A percentile compares a stretch with the other conserved stretches of the same genome.
Conservation (phyloP, 2,329 filamentous ascomycete genomes). For the Eutypella sp. region DNA sequence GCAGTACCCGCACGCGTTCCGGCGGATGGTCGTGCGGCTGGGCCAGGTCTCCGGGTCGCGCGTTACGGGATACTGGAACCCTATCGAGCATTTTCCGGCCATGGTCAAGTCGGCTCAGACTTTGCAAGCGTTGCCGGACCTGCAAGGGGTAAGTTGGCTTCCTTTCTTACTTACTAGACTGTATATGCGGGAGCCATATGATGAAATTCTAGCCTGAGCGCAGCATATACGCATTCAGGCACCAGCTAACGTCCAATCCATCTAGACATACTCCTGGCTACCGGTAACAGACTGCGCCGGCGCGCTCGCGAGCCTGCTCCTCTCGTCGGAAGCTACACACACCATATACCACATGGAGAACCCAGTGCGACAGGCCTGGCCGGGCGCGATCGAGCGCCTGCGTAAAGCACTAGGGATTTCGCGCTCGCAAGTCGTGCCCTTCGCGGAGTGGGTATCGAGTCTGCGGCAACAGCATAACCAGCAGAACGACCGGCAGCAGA, state of each 20-base stretch:
- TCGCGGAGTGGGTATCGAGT: slow-evolving; percentile 23
- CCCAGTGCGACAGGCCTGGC: slow-evolving; percentile 18
- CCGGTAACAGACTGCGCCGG: slow-evolving; percentile 33
- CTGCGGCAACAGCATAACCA: too few relatives aligned
- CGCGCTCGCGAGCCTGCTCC: slow-evolving; percentile 11
- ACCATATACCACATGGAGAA: slow-evolving; percentile 21
- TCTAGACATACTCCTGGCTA: too few relatives aligned
- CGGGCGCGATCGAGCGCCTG: slow-evolving; percentile 4
- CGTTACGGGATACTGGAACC: slow-evolving; percentile 47
- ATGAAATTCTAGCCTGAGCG: too few relatives aligned
- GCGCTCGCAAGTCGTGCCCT: slow-evolving; percentile 13
- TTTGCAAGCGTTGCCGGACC: slow-evolving; percentile 32
- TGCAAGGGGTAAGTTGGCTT: too few relatives aligned
- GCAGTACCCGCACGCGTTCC: slow-evolving; percentile 33
- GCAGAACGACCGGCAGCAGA: too few relatives aligned
- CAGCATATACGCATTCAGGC: too few relatives aligned
- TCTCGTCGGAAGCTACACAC: not conserved
- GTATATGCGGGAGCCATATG: too few relatives aligned
- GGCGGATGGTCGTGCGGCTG: slow-evolving; percentile 34
- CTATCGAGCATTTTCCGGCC: slow-evolving; percentile 41
- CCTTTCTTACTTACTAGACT: too few relatives aligned
- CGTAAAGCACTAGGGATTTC: slow-evolving; percentile 6
- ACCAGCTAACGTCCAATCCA: too few relatives aligned
- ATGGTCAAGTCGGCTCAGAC: slow-evolving; percentile 44
- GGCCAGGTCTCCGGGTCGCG: slow-evolving; percentile 48